Percentiles rank a stretch among this genome's conserved stretches.
phyloP scores from a whole-genome alignment of 345 rosid genomes.

The Sonneratia caseolaris region DNA sequence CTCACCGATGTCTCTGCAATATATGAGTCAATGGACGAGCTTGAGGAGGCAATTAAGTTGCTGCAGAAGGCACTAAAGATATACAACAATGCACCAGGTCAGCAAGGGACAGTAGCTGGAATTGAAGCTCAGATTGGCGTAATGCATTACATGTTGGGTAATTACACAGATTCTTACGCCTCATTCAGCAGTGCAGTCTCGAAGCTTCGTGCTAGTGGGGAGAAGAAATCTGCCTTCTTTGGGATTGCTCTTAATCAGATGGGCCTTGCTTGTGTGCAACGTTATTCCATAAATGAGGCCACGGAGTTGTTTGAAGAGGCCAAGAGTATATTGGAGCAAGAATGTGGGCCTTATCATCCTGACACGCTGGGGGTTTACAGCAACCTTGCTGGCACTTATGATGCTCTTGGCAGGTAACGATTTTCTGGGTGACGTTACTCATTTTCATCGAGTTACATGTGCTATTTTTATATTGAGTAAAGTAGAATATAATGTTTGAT shows the following conservation, averaged over 20 bases:
- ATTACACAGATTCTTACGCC: slow-evolving; percentile 62
- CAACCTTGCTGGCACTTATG: slow-evolving; percentile 92
- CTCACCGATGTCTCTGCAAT: slow-evolving; percentile 73
- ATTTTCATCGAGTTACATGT: background rate
- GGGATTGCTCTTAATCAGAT: slow-evolving; percentile 89
- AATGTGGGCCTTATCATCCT: slow-evolving; percentile 70
- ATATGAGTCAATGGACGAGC: slow-evolving; percentile 81
- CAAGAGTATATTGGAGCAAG: slow-evolving; percentile 59
- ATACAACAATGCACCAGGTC: slow-evolving; percentile 60
- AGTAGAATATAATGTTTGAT: background rate
- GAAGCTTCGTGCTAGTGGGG: slow-evolving; percentile 61
- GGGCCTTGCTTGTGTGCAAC: slow-evolving; percentile 88
- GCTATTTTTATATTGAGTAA: background rate
- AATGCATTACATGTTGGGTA: slow-evolving; percentile 74
- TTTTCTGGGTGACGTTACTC: slow-evolving; percentile 1
- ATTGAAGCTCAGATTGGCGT: slow-evolving; percentile 97
- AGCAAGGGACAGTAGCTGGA: slow-evolving; percentile 67
- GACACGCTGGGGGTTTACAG: slow-evolving; percentile 87
- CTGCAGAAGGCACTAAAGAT: slow-evolving; percentile 68
- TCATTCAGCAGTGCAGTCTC: slow-evolving; percentile 50
- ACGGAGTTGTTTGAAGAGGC: slow-evolving; percentile 83
- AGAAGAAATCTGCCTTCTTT: slow-evolving; percentile 74
- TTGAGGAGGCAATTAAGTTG: slow-evolving; percentile 60
- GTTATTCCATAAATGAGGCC: slow-evolving; percentile 58
- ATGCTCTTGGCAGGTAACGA: slow-evolving; percentile 77